Base-by-base conservation (phyloP, 179 eudicot genomes). In the Vitellaria paradoxa region DNA sequence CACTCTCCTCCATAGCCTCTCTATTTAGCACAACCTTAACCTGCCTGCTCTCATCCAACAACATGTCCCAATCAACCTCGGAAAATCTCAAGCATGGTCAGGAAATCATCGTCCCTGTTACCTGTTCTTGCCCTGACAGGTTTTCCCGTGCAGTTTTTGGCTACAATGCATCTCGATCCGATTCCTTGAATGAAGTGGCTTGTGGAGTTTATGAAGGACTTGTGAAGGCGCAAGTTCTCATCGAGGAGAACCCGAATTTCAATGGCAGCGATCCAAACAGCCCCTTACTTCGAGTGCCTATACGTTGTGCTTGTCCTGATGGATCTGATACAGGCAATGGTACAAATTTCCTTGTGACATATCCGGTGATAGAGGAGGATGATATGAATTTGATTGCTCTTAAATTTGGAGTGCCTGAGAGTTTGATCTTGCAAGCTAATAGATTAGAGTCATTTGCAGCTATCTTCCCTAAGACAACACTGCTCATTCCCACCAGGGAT, bases 221-320 rank as follows among this genome's bases (percentile, higher is more conserved):
- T 24, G 84, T 82, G 24, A 82, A 82, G 70, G 78, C 57, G 12
- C 79, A 62, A 55, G 15, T 24, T 65, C 82, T 80, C 13, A 30
- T 14, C 18, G 76, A 80, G 17, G 57, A 64, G 8, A 80, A 80
- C 56, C 75, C 60, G 11, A 49, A 65, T 40, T 37, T 77, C 13
- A 56, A 40, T 9, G 23, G 17, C 15, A 57, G 69, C 6, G 12
- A 47, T 2, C 18, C 62, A 14, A 47, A 68, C 46, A 49, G 18
- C 23, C 68, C 75, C 7, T 11, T 74, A 0, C 53, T 82, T 23
- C 75, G 64, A 26, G 81, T 82, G 64, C 84, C 84, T 6, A 56
- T 82, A 68, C 59, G 72, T 15, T 82, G 84, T 30, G 84, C 84
- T 63, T 82, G 84, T 70, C 78, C 75, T 14, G 67, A 74, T 11